Evolutionary conservation across 441 rosid species (phyloP).

Genomic region (Adansonia gregorii): DNA sequence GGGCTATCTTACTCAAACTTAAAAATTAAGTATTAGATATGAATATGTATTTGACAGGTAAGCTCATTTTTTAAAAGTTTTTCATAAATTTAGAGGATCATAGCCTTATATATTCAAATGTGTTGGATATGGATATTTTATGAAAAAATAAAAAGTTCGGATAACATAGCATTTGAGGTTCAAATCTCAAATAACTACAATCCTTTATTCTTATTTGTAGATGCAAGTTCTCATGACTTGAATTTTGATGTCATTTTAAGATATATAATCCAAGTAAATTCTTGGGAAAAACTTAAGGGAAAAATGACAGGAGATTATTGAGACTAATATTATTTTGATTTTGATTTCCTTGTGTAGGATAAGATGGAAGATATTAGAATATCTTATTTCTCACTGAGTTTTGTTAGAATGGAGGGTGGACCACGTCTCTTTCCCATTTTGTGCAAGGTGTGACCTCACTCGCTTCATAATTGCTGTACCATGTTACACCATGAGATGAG

Average conservation of each 20-base stretch:
- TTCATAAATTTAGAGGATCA: too few species aligned
- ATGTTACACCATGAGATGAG: slow-evolving; percentile 23
- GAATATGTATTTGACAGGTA: too few species aligned
- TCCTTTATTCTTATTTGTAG: too few species aligned
- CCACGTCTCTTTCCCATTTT: slow-evolving; percentile 44
- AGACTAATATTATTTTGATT: background rate
- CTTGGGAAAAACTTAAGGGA: background rate
- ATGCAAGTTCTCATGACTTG: too few species aligned
- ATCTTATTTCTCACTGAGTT: background rate
- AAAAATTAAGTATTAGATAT: too few species aligned
- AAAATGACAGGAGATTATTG: background rate
- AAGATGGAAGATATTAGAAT: background rate
- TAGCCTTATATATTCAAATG: too few species aligned
- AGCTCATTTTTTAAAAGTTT: too few species aligned
- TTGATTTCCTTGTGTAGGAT: background rate
- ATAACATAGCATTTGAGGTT: too few species aligned
- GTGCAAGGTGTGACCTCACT: slow-evolving; percentile 54
- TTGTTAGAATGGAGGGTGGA: slow-evolving; percentile 27
- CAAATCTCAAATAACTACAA: too few species aligned
- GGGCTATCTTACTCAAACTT: too few species aligned
- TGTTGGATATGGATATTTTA: too few species aligned
- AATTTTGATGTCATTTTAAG: background rate
- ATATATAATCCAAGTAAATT: background rate
- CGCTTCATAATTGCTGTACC: slow-evolving; percentile 32
- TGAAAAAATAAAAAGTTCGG: too few species aligned